Percentiles rank a stretch among this genome's conserved stretches.
phyloP scores from a whole-genome alignment of 78 protist genomes.

The Protostelium mycophagum region DNA sequence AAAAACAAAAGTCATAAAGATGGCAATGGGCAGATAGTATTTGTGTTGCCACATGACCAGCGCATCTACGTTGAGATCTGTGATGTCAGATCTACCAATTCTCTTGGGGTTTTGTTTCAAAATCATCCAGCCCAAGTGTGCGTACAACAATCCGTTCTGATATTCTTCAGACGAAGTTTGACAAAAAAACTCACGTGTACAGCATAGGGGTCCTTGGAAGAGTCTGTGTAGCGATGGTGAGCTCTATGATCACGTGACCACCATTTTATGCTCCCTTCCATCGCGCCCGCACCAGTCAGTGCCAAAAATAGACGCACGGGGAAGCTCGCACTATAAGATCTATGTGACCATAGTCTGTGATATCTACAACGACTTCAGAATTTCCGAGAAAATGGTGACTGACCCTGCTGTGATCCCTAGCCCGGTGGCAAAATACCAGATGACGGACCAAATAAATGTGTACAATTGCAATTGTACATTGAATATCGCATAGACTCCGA shows the following conservation, averaged over 20 bases:
- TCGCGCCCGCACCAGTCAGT: slow-evolving; percentile 61
- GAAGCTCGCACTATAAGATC: slow-evolving; percentile 31
- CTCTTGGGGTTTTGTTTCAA: slow-evolving; percentile 52
- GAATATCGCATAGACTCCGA: too few relatives aligned
- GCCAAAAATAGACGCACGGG: slow-evolving; percentile 24
- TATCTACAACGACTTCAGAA: too few relatives aligned
- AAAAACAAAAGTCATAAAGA: slow-evolving; percentile 24
- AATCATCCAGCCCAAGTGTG: slow-evolving; percentile 88
- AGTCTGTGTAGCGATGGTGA: slow-evolving; percentile 88
- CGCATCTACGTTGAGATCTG: slow-evolving; percentile 47
- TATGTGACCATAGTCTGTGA: slow-evolving; percentile 68
- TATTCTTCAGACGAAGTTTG: background rate
- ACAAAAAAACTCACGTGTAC: background rate
- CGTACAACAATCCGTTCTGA: slow-evolving; percentile 58
- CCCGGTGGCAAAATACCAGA: slow-evolving; percentile 54
- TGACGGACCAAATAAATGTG: too few relatives aligned
- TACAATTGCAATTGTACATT: too few relatives aligned
- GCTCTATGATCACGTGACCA: slow-evolving; percentile 82
- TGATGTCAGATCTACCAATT: slow-evolving; percentile 45
- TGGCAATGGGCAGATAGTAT: slow-evolving; percentile 48
- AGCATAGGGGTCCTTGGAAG: slow-evolving; percentile 79
- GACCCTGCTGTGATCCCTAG: slow-evolving; percentile 80
- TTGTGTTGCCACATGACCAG: slow-evolving; percentile 63
- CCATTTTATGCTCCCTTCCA: slow-evolving; percentile 63
- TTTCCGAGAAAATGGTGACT: too few relatives aligned